Conservation (phyloP, 441 rosid genomes). For the Jatropha podagrica region DNA sequence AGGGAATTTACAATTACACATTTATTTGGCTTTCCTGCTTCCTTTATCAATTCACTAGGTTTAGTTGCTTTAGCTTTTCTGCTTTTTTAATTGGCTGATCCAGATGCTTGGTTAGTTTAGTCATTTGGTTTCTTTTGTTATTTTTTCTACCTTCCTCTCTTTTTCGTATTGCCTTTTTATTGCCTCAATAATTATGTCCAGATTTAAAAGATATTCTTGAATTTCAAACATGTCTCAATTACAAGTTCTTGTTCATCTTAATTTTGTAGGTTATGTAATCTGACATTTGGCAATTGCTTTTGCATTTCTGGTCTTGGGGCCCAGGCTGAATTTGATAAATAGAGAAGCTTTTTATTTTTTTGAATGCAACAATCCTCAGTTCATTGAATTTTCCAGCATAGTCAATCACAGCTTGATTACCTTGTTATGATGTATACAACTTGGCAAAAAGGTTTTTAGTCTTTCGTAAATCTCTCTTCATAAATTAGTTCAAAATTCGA, state of each 20-base stretch:
- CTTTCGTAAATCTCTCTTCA: too few species aligned
- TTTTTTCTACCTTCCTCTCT: background rate
- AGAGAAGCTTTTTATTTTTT: background rate
- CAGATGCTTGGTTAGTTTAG: background rate
- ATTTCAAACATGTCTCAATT: background rate
- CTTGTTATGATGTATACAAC: background rate
- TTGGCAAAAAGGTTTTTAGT: background rate
- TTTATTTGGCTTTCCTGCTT: too few species aligned
- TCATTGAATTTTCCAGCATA: too few species aligned
- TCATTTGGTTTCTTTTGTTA: background rate
- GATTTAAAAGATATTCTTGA: background rate
- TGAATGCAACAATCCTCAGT: background rate
- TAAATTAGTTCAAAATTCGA: background rate
- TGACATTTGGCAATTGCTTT: background rate
- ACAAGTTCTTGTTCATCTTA: background rate
- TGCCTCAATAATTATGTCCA: background rate
- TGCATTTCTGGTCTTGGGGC: too few species aligned
- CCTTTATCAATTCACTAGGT: background rate
- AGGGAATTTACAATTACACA: too few species aligned
- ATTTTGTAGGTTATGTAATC: background rate
- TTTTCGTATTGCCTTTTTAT: background rate
- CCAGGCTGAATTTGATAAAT: background rate
- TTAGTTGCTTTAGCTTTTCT: background rate
- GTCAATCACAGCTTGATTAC: background rate
- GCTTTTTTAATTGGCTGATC: background rate